Percentiles rank a stretch among this genome's conserved stretches.
These are phyloP conservation scores for Polytrichum formosum DNA, from an alignment of 225 moss, liverwort and hornwort genomes.

Conservation along the genomic window DNA sequence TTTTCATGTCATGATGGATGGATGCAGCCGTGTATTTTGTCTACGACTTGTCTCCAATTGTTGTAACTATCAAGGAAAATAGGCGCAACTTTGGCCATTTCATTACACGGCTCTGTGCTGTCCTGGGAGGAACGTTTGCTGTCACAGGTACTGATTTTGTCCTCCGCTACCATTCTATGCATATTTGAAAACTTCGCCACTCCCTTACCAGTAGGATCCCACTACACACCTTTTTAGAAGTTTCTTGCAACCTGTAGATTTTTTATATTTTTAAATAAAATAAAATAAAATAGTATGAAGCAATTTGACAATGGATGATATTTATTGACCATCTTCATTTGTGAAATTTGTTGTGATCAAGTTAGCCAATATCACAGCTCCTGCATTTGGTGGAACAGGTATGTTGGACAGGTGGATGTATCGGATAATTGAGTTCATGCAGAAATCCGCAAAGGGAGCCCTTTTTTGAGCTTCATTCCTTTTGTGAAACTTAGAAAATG, in stretches of 20 bases:
- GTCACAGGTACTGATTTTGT: constrained; percentile 61
- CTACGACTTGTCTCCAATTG: constrained; percentile 93
- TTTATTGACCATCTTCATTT: too few species aligned
- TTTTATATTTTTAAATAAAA: background rate
- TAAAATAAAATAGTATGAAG: background rate
- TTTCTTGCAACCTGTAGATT: background rate
- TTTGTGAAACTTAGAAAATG: background rate
- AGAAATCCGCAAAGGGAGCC: constrained; percentile 36
- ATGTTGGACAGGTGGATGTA: constrained; percentile 96
- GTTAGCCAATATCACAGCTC: constrained; percentile 15
- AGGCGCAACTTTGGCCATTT: constrained; percentile 90
- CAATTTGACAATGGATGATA: background rate
- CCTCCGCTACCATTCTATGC: background rate
- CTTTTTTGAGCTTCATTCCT: constrained; percentile 29
- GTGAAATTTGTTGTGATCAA: background rate
- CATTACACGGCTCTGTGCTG: constrained; percentile 88
- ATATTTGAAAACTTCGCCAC: too few species aligned
- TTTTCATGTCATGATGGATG: constrained; percentile 12
- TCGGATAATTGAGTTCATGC: constrained; percentile 57
- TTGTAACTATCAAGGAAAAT: constrained; percentile 80
- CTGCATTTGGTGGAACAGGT: constrained; percentile 43
- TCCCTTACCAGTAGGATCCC: too few species aligned
- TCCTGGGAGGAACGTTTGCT: constrained; percentile 92
- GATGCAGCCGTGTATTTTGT: constrained; percentile 90
- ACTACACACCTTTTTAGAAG: too few species aligned